phyloP scores from a whole-genome alignment of 78 protist genomes.

The Emiliania huxleyi region DNA sequence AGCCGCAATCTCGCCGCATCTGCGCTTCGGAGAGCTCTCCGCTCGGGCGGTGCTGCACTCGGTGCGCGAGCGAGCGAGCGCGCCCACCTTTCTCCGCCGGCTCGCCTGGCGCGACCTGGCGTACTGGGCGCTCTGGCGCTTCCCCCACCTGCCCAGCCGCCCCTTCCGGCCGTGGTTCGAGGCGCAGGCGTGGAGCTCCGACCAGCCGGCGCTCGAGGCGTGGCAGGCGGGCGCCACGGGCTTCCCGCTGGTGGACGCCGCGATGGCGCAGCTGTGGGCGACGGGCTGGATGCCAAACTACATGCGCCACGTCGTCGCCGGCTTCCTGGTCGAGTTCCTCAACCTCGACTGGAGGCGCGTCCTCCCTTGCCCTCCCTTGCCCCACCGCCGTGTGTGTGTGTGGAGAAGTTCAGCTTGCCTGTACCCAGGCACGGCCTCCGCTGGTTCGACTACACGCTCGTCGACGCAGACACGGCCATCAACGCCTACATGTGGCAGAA shows the following conservation, averaged over 20 bases:
- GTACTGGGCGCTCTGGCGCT: not conserved
- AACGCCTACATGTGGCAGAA: conserved; percentile 15
- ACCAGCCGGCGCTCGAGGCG: not conserved
- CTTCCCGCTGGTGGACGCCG: conserved; percentile 33
- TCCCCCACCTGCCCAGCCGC: not conserved
- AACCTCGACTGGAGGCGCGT: not conserved
- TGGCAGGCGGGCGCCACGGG: conserved; percentile 15
- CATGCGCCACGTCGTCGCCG: not conserved
- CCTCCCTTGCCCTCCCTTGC: too few species aligned
- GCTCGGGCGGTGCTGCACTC: not conserved
- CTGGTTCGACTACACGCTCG: conserved; percentile 17
- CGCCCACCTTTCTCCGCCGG: not conserved
- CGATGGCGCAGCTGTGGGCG: not conserved
- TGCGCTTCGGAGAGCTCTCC: conserved; percentile 8
- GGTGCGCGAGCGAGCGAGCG: not conserved
- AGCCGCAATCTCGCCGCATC: not conserved
- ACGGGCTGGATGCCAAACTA: conserved; percentile 1
- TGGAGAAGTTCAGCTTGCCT: too few species aligned
- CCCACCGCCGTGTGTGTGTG: too few species aligned
- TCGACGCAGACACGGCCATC: conserved; percentile 20
- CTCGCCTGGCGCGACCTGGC: conserved; percentile 6
- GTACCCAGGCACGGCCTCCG: not conserved
- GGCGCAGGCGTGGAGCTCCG: not conserved
- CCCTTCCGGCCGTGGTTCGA: not conserved
- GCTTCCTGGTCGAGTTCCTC: not conserved